A percentile compares a stretch with the other conserved stretches of the same genome.
Evolutionary conservation across 208 protist genomes (phyloP).

Genomic region (Trypanosoma rangeli): DNA sequence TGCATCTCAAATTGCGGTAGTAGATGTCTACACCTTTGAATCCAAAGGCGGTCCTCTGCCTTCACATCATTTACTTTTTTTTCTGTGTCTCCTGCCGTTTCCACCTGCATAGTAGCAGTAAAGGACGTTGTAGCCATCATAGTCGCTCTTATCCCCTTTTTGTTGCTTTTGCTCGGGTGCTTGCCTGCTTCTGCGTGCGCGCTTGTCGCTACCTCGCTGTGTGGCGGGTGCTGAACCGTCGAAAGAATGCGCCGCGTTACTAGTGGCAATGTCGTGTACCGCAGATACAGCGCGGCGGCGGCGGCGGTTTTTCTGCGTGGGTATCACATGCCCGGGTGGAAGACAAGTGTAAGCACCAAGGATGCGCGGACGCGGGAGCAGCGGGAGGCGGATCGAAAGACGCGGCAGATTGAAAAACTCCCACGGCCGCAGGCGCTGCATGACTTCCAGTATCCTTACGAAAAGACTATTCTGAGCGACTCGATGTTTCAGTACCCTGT

Average conservation of each 20-base stretch:
- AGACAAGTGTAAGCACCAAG: conserved; percentile 81
- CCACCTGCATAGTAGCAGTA: background rate
- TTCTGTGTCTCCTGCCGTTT: conserved; percentile 3
- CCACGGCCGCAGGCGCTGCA: conserved; percentile 80
- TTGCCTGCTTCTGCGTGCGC: conserved; percentile 1
- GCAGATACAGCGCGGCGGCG: background rate
- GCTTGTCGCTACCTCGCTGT: background rate
- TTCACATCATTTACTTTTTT: background rate
- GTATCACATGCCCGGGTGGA: conserved; percentile 88
- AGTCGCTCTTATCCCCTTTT: background rate
- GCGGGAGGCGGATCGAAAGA: conserved; percentile 83
- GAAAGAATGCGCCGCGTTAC: conserved; percentile 3
- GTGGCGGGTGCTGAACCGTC: background rate
- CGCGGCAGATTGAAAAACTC: conserved; percentile 89
- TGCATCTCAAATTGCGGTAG: background rate
- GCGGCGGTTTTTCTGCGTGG: conserved; percentile 2
- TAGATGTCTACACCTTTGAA: too few relatives aligned
- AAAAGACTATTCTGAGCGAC: conserved; percentile 89
- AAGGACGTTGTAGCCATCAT: background rate
- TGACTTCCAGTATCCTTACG: conserved; percentile 90
- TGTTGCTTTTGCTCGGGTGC: background rate
- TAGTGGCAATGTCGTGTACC: background rate
- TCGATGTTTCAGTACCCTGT: conserved; percentile 91
- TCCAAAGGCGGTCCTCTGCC: background rate
- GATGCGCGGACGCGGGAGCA: conserved; percentile 85